Evolutionary conservation across 768 basidiomycete species (phyloP), one percentile per base, ranked within the genome.

Genomic region (Lactifluus hygrophoroides): DNA sequence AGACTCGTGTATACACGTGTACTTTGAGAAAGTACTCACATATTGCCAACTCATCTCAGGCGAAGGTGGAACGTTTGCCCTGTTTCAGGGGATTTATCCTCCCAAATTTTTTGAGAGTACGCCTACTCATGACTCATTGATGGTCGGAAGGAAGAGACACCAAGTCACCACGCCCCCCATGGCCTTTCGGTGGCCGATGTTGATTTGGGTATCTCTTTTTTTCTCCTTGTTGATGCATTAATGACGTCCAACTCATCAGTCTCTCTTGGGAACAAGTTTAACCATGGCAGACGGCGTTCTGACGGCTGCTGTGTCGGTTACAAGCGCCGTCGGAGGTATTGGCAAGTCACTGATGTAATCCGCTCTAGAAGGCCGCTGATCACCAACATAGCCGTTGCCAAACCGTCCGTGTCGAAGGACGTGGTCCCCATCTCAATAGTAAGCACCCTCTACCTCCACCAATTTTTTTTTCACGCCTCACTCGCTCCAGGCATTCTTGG

Each of bases 241-340:
- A 27, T 43, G 2, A 34, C 6, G 1, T n/a, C 32, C 35, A 3
- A 37, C 11, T 10, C 9, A 19, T 13, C 46, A 83, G 83, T 76
- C 78, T 46, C 70, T 86, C 10, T 79, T 88, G 57, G 85, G 82
- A 32, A 85, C 84, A 43, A 77, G 80, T 14, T 70, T 86, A 43
- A 85, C 84, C 0, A 77, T 87, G 72, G 80, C 84, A 0, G 85
- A 88, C 60, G 85, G 86, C 34, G 71, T 85, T 21, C 76, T 87
- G 35, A 86, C 84, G 0, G 83, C 84, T 4, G 84, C 85, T 5
- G 84, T 87, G 6, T 84, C 83, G 0, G 81, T 87, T 8, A 83
- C 82, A 0, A 82, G 80, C 38, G 85, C 84, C 5, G 83, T 87
- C 2, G 79, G 73, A 16, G 85, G 86, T n/a, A 83, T 88, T 58